These are phyloP conservation scores for Thymus quinquecostatus DNA, from an alignment of 257 asterid genomes.

Conservation along the genomic window DNA sequence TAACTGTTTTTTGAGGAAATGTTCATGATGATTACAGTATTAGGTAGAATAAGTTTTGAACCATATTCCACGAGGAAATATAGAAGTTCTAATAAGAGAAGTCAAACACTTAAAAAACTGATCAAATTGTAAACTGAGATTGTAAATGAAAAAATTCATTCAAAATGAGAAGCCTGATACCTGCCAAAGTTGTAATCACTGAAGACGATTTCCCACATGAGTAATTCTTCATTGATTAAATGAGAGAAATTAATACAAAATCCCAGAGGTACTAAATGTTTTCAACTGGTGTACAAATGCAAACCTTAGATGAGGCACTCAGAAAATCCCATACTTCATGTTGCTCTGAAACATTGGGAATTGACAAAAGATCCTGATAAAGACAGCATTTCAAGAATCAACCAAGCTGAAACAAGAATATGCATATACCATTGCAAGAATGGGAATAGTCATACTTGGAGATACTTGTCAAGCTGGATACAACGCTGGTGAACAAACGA, in stretches of 20 bases:
- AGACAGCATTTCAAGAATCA: slow-evolving; percentile 32
- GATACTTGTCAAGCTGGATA: slow-evolving; percentile 89
- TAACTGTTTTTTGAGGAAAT: slow-evolving; percentile 50
- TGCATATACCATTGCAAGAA: slow-evolving; percentile 21
- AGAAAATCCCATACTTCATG: slow-evolving; percentile 98
- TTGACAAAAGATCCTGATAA: slow-evolving; percentile 79
- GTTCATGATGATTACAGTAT: slow-evolving; percentile 21
- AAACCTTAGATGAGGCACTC: slow-evolving; percentile 84
- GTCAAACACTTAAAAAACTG: slow-evolving; percentile 11
- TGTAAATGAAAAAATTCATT: slow-evolving; percentile 16
- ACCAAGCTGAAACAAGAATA: slow-evolving; percentile 15
- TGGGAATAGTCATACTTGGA: slow-evolving; percentile 59
- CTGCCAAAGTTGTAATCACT: slow-evolving; percentile 81
- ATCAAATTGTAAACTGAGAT: background rate
- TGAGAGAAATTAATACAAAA: slow-evolving; percentile 32
- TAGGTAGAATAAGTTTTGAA: slow-evolving; percentile 14
- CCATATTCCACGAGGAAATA: background rate
- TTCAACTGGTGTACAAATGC: slow-evolving; percentile 31
- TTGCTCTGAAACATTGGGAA: slow-evolving; percentile 95
- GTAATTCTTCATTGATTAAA: slow-evolving; percentile 63
- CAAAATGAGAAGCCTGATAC: slow-evolving; percentile 46
- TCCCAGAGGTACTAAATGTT: slow-evolving; percentile 15
- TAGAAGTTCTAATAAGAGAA: slow-evolving; percentile 11
- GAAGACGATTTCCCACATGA: slow-evolving; percentile 89
- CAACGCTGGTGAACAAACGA: slow-evolving; percentile 93